A percentile compares a stretch with the other conserved stretches of the same genome.
Evolutionary conservation across 345 rosid species (phyloP).

Genomic region (Aethionema arabicum): DNA sequence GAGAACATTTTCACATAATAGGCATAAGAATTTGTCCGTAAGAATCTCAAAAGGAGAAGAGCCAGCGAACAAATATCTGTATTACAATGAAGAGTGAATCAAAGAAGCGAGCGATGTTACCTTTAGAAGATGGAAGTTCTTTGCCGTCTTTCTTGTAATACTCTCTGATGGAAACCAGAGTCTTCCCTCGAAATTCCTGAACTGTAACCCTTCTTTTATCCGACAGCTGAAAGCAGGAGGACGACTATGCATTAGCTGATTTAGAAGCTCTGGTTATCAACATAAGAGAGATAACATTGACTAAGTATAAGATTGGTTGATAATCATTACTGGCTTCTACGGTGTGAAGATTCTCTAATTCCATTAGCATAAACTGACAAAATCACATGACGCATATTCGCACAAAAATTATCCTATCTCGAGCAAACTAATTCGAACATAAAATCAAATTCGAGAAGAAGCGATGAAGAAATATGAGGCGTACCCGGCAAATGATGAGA

Average conservation of each 20-base stretch:
- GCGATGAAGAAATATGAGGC: neutral
- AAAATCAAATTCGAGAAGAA: neutral
- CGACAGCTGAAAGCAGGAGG: constrained; percentile 42
- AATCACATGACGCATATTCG: too few relatives aligned
- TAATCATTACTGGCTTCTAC: too few relatives aligned
- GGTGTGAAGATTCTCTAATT: neutral
- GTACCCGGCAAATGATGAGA: constrained; percentile 73
- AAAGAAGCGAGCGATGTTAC: constrained; percentile 36
- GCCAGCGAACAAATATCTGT: neutral
- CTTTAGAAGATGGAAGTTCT: constrained; percentile 88
- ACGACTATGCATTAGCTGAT: too few relatives aligned
- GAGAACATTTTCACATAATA: neutral
- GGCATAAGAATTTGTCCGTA: neutral
- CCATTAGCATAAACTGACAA: too few relatives aligned
- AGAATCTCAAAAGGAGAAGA: neutral
- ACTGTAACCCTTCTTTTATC: constrained; percentile 82
- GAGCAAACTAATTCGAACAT: neutral
- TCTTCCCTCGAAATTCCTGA: constrained; percentile 77
- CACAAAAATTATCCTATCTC: neutral
- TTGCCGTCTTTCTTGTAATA: constrained; percentile 72
- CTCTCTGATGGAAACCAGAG: constrained; percentile 84
- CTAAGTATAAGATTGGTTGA: too few relatives aligned
- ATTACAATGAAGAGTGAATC: neutral
- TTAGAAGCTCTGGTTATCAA: too few relatives aligned
- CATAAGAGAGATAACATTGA: too few relatives aligned